Percentiles rank a stretch among this genome's conserved stretches.
Conservation (phyloP, 306 rosid genomes). For the Malus asiatica region DNA sequence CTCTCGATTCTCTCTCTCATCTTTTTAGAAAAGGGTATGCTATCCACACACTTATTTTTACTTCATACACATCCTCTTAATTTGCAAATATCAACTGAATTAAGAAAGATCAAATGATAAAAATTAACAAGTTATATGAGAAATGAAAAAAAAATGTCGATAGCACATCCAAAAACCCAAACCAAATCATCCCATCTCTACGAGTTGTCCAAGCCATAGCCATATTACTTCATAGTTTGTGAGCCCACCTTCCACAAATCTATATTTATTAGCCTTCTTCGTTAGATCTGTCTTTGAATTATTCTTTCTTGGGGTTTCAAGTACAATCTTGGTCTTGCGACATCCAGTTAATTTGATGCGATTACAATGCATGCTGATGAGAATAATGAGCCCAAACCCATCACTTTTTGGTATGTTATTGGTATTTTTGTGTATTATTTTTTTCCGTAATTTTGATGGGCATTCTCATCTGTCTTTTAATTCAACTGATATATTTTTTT, state of each 20-base stretch:
- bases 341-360: neutral
- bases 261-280: neutral
- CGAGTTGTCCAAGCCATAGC: neutral
- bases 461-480: neutral
- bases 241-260: neutral
- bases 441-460: too few species aligned
- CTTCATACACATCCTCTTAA: too few species aligned
- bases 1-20: neutral
- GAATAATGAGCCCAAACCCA: slow-evolving; percentile 4
- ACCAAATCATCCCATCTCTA: neutral
- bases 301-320: neutral
- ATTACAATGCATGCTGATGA: neutral
- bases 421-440: too few species aligned
- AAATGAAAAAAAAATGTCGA: too few species aligned
- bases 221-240: neutral
- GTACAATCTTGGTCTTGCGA: neutral
- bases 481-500: neutral
- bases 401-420: neutral
- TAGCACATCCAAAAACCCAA: neutral
- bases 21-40: too few species aligned
- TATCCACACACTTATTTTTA: too few species aligned
- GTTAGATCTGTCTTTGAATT: neutral
- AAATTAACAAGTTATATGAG: too few species aligned
- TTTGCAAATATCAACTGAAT: too few species aligned
- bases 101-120: too few species aligned